Evolutionary conservation across 2,329 filamentous ascomycete genomes (phyloP).

Genomic region (Apiospora marii): DNA sequence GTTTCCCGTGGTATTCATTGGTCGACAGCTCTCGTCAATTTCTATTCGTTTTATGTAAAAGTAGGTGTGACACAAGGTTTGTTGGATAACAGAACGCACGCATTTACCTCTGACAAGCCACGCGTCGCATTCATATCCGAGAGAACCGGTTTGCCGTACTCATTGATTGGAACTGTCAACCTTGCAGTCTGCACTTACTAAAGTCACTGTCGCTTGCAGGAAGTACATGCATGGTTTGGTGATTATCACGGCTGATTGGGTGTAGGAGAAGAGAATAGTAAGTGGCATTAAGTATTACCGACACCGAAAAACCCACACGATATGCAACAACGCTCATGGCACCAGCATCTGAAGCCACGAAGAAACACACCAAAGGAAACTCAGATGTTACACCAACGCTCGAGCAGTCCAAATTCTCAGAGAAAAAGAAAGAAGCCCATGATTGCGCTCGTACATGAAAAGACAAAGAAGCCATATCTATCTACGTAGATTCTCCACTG

Average conservation of each 20-base stretch:
- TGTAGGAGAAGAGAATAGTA: not conserved
- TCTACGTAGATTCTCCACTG: not conserved
- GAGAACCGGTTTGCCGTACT: not conserved
- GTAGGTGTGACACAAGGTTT: not conserved
- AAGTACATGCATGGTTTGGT: not conserved
- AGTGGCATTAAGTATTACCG: not conserved
- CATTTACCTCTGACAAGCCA: not conserved
- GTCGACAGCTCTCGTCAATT: not conserved
- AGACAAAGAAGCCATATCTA: not conserved
- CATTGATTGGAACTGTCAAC: not conserved
- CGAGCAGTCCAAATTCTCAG: not conserved
- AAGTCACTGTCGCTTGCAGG: no score
- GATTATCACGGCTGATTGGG: not conserved
- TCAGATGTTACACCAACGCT: not conserved
- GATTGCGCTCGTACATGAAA: not conserved
- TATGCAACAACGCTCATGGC: not conserved
- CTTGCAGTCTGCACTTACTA: not conserved
- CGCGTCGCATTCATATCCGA: not conserved
- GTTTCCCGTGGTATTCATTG: not conserved
- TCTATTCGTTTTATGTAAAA: not conserved
- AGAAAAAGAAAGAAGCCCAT: not conserved
- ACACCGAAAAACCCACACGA: not conserved
- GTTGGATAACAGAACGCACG: not conserved
- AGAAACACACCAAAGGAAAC: not conserved
- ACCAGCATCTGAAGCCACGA: not conserved